Percentiles rank a stretch among this genome's conserved stretches.
Conservation (phyloP, 164 flowering plant genomes). For the Litsea cubeba region DNA sequence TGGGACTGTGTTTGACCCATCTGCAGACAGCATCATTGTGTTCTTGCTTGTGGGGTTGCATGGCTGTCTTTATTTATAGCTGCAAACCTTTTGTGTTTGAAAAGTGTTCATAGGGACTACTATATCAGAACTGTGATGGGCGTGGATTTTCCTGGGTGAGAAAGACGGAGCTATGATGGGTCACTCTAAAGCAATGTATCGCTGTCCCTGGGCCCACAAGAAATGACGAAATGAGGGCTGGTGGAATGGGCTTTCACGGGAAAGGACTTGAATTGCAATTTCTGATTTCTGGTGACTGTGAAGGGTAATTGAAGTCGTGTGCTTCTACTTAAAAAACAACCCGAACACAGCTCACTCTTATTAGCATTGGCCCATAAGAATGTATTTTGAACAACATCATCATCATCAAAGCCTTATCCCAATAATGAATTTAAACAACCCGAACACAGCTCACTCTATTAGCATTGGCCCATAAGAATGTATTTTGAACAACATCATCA, state of each 20-base stretch:
- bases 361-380: no score
- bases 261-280: no score
- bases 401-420: no score
- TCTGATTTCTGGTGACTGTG: no score
- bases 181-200: background rate
- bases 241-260: background rate
- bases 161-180: background rate
- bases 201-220: background rate
- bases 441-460: no score
- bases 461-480: no score
- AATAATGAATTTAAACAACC: no score
- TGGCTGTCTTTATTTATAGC: background rate
- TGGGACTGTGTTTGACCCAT: background rate
- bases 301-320: no score
- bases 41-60: slow-evolving; percentile 1
- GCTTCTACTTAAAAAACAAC: no score
- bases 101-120: background rate
- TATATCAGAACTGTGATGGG: background rate
- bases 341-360: no score
- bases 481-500: no score
- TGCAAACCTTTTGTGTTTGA: background rate
- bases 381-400: no score
- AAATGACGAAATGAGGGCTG: background rate
- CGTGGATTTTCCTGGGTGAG: background rate
- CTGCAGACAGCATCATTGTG: slow-evolving; percentile 13